Base-by-base conservation (phyloP, 23 red algal species). In the Cyanidioschyzon merolae region DNA sequence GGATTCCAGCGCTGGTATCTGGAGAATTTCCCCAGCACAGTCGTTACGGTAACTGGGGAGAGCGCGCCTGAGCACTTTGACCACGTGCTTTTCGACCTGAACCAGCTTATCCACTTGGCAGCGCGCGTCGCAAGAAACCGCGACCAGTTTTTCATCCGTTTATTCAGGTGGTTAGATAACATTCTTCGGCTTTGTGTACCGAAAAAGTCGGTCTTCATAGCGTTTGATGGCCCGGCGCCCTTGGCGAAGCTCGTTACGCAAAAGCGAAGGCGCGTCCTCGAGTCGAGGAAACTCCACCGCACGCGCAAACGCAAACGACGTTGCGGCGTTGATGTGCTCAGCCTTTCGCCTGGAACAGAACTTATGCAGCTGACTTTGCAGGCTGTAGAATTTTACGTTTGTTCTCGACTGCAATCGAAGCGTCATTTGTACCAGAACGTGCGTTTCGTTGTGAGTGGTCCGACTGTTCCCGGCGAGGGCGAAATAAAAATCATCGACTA, bases 401-500 rank as follows among this genome's bases (percentile, higher is more conserved):
- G 83, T 51, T 82, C 83, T 27, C 89, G 84, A 39, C 40, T 92
- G 79, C 89, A 92, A 76, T 83, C 85, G 1, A 50, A 92, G 57
- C 89, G 79, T 12, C 80, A 83, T 40, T 34, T 71, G 36, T 90
- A 83, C 80, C 76, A 68, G 39, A 82, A 80, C 15, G 74, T 96
- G 31, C 75, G 83, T 15, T 82, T 90, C 45, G 74, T 86, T 1
- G 84, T 90, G 24, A 90, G 86, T 32, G 87, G 88, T 1, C 38
- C 83, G 26, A 76, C 88, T 37, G 92, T 96, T 26, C 83, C 92
- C 25, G 92, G 92, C 67, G 92, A 96, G 76, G 92, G 92, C 25
- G 92, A 96, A 76, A 45, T 90, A 21, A 96, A 96, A 37, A 79
- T 96, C 24, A 76, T 90, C 27, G 92, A 96, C 76, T 96, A 82